A percentile compares a stretch with the other conserved stretches of the same genome.
Conservation (phyloP, 139 green algal genomes). For the Auxenochlorella protothecoides region DNA sequence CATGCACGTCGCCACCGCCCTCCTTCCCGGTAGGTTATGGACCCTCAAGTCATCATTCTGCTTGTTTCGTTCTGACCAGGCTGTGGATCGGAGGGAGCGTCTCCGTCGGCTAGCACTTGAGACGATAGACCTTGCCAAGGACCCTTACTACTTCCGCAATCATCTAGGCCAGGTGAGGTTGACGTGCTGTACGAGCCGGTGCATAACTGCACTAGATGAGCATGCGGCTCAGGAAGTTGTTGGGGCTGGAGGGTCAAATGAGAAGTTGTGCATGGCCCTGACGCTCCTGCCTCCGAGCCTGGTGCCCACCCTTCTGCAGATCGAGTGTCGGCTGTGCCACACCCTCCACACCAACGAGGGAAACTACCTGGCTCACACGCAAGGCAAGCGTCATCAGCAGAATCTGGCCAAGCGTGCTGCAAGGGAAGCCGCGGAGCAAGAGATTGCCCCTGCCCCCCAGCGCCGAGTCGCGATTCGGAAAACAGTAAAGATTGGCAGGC, state of each 20-base stretch:
- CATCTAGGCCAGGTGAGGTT: slow-evolving; percentile 73
- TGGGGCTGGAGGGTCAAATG: too few species aligned
- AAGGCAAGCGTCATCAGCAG: slow-evolving; percentile 96
- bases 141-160: slow-evolving; percentile 99
- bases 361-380: slow-evolving; percentile 98
- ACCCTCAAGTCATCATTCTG: background rate
- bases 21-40: background rate
- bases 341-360: slow-evolving; percentile 99
- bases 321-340: slow-evolving; percentile 96
- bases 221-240: too few species aligned
- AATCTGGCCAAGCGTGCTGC: slow-evolving; percentile 98
- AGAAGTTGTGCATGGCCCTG: background rate
- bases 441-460: slow-evolving; percentile 52
- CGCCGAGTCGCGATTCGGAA: slow-evolving; percentile 55
- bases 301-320: slow-evolving; percentile 39
- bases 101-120: slow-evolving; percentile 92
- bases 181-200: background rate
- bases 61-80: slow-evolving; percentile 31
- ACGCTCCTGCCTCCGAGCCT: background rate
- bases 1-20: background rate
- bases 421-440: slow-evolving; percentile 79
- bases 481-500: slow-evolving; percentile 91
- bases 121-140: slow-evolving; percentile 96
- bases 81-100: slow-evolving; percentile 83
- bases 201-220: background rate